Conservation (phyloP, 2,329 filamentous ascomycete species). For the Colletotrichum abscissum region DNA sequence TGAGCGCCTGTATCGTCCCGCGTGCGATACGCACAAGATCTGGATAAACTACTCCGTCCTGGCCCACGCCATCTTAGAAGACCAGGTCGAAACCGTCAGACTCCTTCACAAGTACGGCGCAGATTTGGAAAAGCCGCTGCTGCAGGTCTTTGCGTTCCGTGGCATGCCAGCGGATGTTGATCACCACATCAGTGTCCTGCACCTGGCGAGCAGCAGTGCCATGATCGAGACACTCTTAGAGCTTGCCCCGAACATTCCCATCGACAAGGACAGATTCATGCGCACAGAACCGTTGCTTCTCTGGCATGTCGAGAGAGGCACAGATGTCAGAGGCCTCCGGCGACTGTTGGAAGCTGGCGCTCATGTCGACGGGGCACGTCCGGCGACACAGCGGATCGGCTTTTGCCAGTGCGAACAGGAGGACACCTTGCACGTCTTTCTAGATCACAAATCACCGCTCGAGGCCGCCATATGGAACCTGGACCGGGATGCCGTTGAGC, state of each 20-base stretch:
- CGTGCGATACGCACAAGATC: background rate
- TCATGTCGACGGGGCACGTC: background rate
- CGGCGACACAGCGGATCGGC: background rate
- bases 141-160: background rate
- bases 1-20: background rate
- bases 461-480: background rate
- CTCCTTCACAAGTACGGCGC: background rate
- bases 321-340: background rate
- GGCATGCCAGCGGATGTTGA: background rate
- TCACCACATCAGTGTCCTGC: background rate
- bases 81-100: background rate
- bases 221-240: background rate
- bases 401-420: background rate
- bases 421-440: background rate
- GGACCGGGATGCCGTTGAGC: background rate
- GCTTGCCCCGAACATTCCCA: background rate
- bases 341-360: background rate
- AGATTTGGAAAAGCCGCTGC: background rate
- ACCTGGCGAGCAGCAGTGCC: background rate
- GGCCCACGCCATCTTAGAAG: background rate
- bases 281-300: background rate
- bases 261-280: background rate
- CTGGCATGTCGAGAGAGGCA: background rate
- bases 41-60: background rate
- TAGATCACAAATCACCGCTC: background rate